Base-by-base conservation (phyloP, 257 asterid genomes). In the Nyctanthes arbortristis region DNA sequence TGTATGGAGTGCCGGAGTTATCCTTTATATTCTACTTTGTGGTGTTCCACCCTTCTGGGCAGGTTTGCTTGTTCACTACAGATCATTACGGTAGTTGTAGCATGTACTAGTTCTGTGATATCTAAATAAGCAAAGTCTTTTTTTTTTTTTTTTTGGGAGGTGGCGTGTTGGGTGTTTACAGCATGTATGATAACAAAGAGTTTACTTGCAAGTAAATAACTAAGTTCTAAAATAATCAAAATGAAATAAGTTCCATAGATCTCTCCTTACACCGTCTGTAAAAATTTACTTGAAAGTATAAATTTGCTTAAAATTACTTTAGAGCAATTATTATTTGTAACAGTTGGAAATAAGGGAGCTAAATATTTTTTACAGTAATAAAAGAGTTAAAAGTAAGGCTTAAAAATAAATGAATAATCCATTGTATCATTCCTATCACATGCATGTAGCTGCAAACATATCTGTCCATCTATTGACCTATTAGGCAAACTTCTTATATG, bases 31-130 rank as follows among this genome's bases (percentile, higher is more conserved):
- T 77, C 83, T 87, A 54, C 85, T 87, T 47, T 87, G 94, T 74
- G 94, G 94, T 49, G 95, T 83, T 65, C 95, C 95, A 54, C 96
- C 96, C 7, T 88, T 88, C 75, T 87, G 94, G 94, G 94, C 94
- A 78, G 94, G 94, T 88, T 45, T 40, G 78, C 22, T 35, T 4
- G 24, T 16, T 43, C 9, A 43, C 22, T 40, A 13, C 16, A 1
- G 20, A 40, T 40, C 3, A 73, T 60, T 69, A 29, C 7, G 7
- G 31, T 35, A 3, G 18, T 64, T 72, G 20, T 14, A 18, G 40
- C 25, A 18, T 27, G 2, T n/a, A 39, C 43, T 16, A 22, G 30
- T 60, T 68, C 29, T 52, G 55, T 59, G 6, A 0, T 8, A 27
- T 71, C 33, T 27, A 4, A 29, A 34, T 62, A 34, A 64, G 65